Percentiles rank a stretch among this genome's conserved stretches.
Conservation (phyloP, 2,329 filamentous ascomycete species). For the Diaporthe amygdali region DNA sequence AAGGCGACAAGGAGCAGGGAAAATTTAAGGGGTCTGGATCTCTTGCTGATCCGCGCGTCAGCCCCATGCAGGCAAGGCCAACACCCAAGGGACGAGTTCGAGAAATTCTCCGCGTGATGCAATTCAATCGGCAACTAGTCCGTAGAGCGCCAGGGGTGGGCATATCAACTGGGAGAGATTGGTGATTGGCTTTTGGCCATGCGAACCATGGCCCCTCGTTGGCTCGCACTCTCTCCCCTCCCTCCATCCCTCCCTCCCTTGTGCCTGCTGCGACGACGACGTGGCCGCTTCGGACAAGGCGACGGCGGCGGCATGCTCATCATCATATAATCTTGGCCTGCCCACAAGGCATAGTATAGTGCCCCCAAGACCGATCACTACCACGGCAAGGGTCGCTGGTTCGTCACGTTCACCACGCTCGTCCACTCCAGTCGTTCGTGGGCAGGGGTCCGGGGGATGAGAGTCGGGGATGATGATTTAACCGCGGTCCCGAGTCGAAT, state of each 20-base stretch:
- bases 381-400: background rate
- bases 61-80: conserved; percentile 20
- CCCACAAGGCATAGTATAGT: background rate
- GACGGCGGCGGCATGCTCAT: conserved; percentile 11
- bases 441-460: background rate
- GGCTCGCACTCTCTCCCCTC: too few species aligned
- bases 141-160: background rate
- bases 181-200: background rate
- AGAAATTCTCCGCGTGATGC: conserved; percentile 21
- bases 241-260: background rate
- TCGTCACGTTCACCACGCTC: background rate
- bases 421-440: background rate
- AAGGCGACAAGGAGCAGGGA: conserved; percentile 2
- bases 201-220: background rate
- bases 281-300: conserved; percentile 14
- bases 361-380: background rate
- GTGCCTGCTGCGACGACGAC: conserved; percentile 11
- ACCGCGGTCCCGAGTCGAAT: conserved; percentile 12
- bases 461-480: conserved; percentile 13
- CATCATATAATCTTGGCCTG: background rate
- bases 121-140: conserved; percentile 7
- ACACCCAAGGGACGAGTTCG: background rate
- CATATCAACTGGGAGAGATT: conserved; percentile 11
- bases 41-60: conserved; percentile 27
- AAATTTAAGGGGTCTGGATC: conserved; percentile 24